phyloP scores from a whole-genome alignment of 345 rosid genomes.

The Isatis tinctoria region DNA sequence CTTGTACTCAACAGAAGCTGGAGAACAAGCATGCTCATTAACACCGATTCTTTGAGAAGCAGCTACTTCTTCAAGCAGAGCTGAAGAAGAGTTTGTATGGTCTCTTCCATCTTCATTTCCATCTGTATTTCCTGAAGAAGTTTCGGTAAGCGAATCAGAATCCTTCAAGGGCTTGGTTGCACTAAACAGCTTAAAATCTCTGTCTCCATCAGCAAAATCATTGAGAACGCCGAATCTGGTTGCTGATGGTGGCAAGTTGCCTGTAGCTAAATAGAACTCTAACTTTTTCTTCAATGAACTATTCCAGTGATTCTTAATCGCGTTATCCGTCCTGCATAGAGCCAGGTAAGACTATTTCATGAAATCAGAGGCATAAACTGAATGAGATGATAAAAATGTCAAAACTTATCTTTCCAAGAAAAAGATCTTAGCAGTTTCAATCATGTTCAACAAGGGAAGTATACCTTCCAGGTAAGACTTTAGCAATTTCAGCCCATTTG shows the following conservation, averaged over 20 bases:
- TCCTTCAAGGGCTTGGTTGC: slow-evolving; percentile 33
- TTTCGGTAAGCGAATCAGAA: slow-evolving; percentile 50
- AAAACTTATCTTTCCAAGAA: slow-evolving; percentile 32
- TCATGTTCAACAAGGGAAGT: slow-evolving; percentile 1
- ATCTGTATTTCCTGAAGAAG: slow-evolving; percentile 56
- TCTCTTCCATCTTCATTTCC: slow-evolving; percentile 49
- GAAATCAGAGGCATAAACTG: neutral
- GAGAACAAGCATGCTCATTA: slow-evolving; percentile 50
- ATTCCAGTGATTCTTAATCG: slow-evolving; percentile 97
- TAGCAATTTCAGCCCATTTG: slow-evolving; percentile 98
- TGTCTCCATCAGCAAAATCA: slow-evolving; percentile 18
- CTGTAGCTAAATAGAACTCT: slow-evolving; percentile 73
- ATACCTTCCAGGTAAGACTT: slow-evolving; percentile 90
- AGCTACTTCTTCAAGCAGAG: slow-evolving; percentile 40
- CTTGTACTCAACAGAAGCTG: slow-evolving; percentile 43
- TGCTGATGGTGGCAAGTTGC: slow-evolving; percentile 55
- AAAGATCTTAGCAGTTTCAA: slow-evolving; percentile 49
- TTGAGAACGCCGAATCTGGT: slow-evolving; percentile 32
- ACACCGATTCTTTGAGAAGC: slow-evolving; percentile 39
- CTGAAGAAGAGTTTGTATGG: slow-evolving; percentile 42
- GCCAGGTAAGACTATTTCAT: neutral
- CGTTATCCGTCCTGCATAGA: slow-evolving; percentile 76
- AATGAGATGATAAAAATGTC: neutral
- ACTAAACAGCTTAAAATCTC: slow-evolving; percentile 21
- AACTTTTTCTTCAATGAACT: slow-evolving; percentile 94